A percentile compares a stretch with the other conserved stretches of the same genome.
These are phyloP conservation scores for Hebeloma cylindrosporum DNA, from an alignment of 768 basidiomycete genomes.

Conservation along the genomic window DNA sequence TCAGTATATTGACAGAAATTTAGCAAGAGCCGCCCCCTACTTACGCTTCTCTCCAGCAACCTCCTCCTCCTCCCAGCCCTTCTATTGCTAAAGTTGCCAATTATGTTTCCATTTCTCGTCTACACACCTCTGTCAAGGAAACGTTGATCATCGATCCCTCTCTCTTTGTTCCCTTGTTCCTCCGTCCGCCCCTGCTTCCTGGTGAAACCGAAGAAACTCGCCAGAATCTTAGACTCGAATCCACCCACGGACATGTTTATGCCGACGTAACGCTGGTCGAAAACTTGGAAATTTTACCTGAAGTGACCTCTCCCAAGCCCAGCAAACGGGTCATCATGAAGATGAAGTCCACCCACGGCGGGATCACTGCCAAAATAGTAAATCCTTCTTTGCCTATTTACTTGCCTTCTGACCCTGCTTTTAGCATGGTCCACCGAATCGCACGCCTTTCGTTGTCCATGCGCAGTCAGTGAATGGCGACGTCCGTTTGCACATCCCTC, in stretches of 20 bases:
- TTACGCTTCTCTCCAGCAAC: constrained; percentile 30
- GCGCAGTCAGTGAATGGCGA: constrained; percentile 31
- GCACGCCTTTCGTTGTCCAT: constrained; percentile 27
- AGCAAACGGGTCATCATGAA: constrained; percentile 24
- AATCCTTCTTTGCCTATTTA: constrained; percentile 3
- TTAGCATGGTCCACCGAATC: constrained; percentile 21
- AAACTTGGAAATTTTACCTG: constrained; percentile 4
- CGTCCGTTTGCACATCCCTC: constrained; percentile 37
- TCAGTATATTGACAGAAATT: not conserved
- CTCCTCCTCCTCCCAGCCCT: constrained; percentile 9
- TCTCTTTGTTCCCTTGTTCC: constrained; percentile 26
- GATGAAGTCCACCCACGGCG: constrained; percentile 29
- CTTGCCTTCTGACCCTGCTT: not conserved
- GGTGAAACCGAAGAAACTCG: constrained; percentile 27
- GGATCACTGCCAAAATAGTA: constrained; percentile 30
- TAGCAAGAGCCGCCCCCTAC: constrained; percentile 33
- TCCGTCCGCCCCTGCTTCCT: constrained; percentile 25
- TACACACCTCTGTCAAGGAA: constrained; percentile 29
- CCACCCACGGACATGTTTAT: constrained; percentile 29
- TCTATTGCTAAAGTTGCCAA: constrained; percentile 24
- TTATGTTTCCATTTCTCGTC: constrained; percentile 26
- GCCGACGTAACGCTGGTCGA: constrained; percentile 25
- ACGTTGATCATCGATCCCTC: constrained; percentile 29
- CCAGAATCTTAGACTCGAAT: constrained; percentile 31
- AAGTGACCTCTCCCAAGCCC: constrained; percentile 12